phyloP scores from a whole-genome alignment of 768 basidiomycete species.

The Russula virescens region DNA sequence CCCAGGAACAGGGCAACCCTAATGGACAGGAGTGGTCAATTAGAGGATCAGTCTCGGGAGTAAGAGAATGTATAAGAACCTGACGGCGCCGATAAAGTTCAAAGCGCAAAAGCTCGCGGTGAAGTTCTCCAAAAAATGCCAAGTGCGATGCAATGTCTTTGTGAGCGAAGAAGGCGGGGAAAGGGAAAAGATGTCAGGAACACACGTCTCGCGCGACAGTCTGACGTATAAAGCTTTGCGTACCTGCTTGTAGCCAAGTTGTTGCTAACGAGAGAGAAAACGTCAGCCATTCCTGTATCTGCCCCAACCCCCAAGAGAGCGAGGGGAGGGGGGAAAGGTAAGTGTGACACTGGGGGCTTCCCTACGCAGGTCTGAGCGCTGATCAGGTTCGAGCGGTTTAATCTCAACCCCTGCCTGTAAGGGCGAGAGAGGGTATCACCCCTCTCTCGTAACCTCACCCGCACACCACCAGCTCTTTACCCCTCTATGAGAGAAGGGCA shows the following conservation, averaged over 20 bases:
- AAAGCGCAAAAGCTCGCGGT: slow-evolving; percentile 85
- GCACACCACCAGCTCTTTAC: slow-evolving; percentile 27
- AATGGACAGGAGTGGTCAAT: slow-evolving; percentile 1
- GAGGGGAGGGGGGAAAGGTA: slow-evolving; percentile 39
- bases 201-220: not conserved
- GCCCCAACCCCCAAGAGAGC: slow-evolving; percentile 37
- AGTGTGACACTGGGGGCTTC: slow-evolving; percentile 72
- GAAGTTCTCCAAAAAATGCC: slow-evolving; percentile 80
- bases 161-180: not conserved
- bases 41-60: not conserved
- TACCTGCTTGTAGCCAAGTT: slow-evolving; percentile 78
- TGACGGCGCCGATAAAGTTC: slow-evolving; percentile 84
- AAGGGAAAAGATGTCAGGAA: not conserved
- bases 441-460: not conserved
- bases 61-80: slow-evolving; percentile 38
- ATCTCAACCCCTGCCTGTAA: slow-evolving; percentile 74
- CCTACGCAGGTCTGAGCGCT: slow-evolving; percentile 98
- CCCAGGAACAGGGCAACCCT: slow-evolving; percentile 80
- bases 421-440: too few relatives aligned
- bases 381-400: slow-evolving; percentile 97
- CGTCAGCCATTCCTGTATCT: slow-evolving; percentile 44
- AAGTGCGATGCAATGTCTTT: slow-evolving; percentile 81
- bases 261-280: slow-evolving; percentile 43
- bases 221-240: slow-evolving; percentile 16
- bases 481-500: not conserved